A percentile compares a stretch with the other conserved stretches of the same genome.
Evolutionary conservation across 2,329 filamentous ascomycete genomes (phyloP).

Genomic region (Hypoxylon sp.): DNA sequence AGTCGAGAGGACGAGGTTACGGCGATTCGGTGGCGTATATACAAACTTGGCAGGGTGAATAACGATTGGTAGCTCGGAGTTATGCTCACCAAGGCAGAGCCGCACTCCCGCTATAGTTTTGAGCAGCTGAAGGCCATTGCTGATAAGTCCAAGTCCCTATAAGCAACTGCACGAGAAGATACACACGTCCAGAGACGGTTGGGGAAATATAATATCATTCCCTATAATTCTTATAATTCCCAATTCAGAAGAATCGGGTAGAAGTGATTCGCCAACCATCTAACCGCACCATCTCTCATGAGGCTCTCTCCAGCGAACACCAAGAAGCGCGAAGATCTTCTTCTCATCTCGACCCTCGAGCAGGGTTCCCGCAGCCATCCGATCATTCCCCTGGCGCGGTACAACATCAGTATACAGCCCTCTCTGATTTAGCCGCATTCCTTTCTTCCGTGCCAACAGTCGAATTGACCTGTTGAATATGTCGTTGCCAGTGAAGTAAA

Average conservation of each 20-base stretch:
- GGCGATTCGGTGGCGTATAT: slow-evolving; percentile 13
- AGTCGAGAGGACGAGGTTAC: neutral
- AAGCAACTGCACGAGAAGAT: neutral
- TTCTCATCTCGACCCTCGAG: slow-evolving; percentile 81
- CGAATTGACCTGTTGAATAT: slow-evolving; percentile 92
- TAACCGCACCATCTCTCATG: slow-evolving; percentile 76
- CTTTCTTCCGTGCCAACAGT: slow-evolving; percentile 81
- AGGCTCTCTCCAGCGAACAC: slow-evolving; percentile 86
- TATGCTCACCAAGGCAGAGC: slow-evolving; percentile 14
- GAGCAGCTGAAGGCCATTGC: neutral
- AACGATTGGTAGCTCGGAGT: neutral
- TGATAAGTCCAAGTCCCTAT: neutral
- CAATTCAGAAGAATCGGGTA: neutral
- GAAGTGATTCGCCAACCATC: neutral
- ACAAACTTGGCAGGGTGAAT: neutral
- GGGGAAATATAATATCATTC: neutral
- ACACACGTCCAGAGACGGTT: neutral
- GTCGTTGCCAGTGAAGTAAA: slow-evolving; percentile 98
- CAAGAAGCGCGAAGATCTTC: slow-evolving; percentile 83
- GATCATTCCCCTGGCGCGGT: slow-evolving; percentile 67
- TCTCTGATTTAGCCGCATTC: slow-evolving; percentile 86
- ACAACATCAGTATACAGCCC: slow-evolving; percentile 81
- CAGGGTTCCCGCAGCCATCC: slow-evolving; percentile 75
- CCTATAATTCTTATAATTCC: neutral
- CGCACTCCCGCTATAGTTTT: slow-evolving; percentile 2